Evolutionary conservation across 2,329 filamentous ascomycete genomes (phyloP).

Genomic region (Fusarium setosum): DNA sequence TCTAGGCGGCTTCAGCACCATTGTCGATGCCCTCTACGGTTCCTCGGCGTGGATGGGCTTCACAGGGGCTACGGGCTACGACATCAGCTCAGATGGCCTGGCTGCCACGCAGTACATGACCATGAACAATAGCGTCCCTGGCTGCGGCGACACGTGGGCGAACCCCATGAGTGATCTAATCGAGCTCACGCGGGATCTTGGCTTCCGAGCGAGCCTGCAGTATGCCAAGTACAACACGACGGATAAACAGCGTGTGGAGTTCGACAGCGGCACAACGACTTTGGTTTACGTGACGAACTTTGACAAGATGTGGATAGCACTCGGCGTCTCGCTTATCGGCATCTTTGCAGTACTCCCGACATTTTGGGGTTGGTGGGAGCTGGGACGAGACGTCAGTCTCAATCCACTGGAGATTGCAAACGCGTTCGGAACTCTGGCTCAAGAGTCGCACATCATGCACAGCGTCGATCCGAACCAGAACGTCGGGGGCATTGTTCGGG

Average conservation of each 20-base stretch:
- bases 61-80: slow-evolving; percentile 29
- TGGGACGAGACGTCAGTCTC: slow-evolving; percentile 35
- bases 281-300: slow-evolving; percentile 36
- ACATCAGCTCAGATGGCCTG: slow-evolving; percentile 8
- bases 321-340: slow-evolving; percentile 28
- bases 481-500: slow-evolving; percentile 24
- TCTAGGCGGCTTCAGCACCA: slow-evolving; percentile 29
- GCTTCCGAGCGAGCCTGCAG: slow-evolving; percentile 35
- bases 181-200: slow-evolving; percentile 34
- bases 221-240: slow-evolving; percentile 34
- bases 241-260: slow-evolving; percentile 27
- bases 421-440: slow-evolving; percentile 28
- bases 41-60: slow-evolving; percentile 25
- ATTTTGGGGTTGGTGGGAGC: slow-evolving; percentile 41
- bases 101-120: slow-evolving; percentile 34
- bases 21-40: slow-evolving; percentile 14
- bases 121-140: slow-evolving; percentile 10
- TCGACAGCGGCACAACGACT: slow-evolving; percentile 17
- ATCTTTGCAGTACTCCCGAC: slow-evolving; percentile 29
- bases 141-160: slow-evolving; percentile 22
- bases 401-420: slow-evolving; percentile 38
- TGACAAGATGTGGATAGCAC: slow-evolving; percentile 33
- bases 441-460: slow-evolving; percentile 32
- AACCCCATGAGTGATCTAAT: slow-evolving; percentile 39
- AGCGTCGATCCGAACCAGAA: slow-evolving; percentile 34